These are phyloP conservation scores for Aureobasidium subglaciale DNA, from an alignment of 2,329 filamentous ascomycete species.

Conservation along the genomic window DNA sequence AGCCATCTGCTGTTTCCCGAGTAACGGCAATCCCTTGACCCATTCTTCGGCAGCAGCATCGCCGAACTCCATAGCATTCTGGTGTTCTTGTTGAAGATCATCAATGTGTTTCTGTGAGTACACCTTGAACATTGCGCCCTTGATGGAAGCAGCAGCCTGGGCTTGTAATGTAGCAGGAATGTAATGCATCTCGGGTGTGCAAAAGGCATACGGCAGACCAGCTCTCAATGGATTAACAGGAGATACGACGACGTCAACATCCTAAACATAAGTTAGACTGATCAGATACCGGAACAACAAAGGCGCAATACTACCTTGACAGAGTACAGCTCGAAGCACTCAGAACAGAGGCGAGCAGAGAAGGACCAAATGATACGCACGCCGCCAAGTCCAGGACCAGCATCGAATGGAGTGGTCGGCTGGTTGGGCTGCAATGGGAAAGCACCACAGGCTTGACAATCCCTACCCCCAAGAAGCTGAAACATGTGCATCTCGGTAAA, in stretches of 20 bases:
- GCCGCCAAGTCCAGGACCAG: conserved; percentile 55
- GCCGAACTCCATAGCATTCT: conserved; percentile 59
- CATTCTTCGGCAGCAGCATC: conserved; percentile 65
- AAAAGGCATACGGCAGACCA: conserved; percentile 62
- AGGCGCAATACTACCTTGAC: conserved; percentile 51
- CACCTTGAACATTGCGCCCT: conserved; percentile 54
- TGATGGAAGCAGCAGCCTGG: conserved; percentile 39
- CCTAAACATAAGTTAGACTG: conserved; percentile 43
- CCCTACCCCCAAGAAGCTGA: conserved; percentile 55
- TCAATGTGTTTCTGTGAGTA: conserved; percentile 59
- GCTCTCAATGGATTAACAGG: conserved; percentile 54
- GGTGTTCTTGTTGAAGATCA: conserved; percentile 55
- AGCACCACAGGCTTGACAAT: conserved; percentile 63
- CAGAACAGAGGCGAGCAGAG: conserved; percentile 56
- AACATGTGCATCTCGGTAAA: conserved; percentile 71
- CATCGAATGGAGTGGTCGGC: conserved; percentile 42
- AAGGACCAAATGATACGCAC: conserved; percentile 67
- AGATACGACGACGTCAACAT: conserved; percentile 62
- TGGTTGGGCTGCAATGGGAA: conserved; percentile 19
- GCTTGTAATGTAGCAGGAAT: conserved; percentile 52
- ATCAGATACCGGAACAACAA: neutral
- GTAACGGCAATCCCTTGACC: conserved; percentile 64
- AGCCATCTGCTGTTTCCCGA: conserved; percentile 53
- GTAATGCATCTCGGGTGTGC: conserved; percentile 55
- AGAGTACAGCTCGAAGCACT: conserved; percentile 55